Conservation (phyloP, 306 rosid genomes). For the Senna tora region DNA sequence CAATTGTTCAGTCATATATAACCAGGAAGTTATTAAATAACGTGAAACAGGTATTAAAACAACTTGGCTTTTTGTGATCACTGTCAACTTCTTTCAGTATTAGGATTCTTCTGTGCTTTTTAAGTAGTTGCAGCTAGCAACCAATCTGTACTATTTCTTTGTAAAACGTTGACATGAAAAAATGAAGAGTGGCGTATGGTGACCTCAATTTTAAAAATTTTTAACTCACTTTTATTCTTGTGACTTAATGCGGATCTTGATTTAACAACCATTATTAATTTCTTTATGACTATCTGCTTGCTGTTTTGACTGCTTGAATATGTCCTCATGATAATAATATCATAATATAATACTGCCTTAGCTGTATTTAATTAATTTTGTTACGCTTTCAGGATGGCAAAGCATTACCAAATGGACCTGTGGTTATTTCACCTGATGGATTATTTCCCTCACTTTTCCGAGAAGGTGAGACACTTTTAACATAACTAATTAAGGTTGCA, state of each 20-base stretch:
- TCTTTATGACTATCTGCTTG: constrained; percentile 2
- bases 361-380: constrained; percentile 29
- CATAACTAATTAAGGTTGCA: constrained; percentile 14
- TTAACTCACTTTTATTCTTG: constrained; percentile 11
- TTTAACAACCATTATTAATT: not conserved
- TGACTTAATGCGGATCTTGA: constrained; percentile 16
- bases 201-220: constrained; percentile 3
- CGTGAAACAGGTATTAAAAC: constrained; percentile 69
- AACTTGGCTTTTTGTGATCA: constrained; percentile 25
- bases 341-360: constrained; percentile 27
- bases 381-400: constrained; percentile 78
- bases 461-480: constrained; percentile 66
- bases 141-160: not conserved
- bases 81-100: constrained; percentile 22
- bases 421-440: constrained; percentile 98
- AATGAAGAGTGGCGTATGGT: constrained; percentile 7
- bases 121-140: constrained; percentile 15
- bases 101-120: constrained; percentile 24
- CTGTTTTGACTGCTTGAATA: constrained; percentile 23
- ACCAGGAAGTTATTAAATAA: constrained; percentile 85
- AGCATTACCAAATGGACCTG: constrained; percentile 86
- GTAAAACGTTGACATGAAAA: not conserved
- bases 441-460: constrained; percentile 88
- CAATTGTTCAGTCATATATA: constrained; percentile 94
- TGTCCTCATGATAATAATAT: constrained; percentile 14